Evolutionary conservation across 208 protist species (phyloP), one percentile per base, ranked within the genome.

Genomic region (Acanthamoeba sp.): DNA sequence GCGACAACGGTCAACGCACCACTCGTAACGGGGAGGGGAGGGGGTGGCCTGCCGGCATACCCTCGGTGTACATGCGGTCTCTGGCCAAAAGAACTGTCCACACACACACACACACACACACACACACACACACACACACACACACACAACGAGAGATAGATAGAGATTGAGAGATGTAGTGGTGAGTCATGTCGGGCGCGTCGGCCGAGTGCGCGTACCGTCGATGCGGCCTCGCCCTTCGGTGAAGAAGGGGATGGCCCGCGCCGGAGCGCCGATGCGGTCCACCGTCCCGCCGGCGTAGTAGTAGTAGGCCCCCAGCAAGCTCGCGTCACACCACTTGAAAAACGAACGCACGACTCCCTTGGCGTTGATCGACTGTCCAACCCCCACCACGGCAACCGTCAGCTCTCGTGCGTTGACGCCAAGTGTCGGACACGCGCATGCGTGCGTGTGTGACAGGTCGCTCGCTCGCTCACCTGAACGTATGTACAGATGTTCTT

Each of bases 401-500:
- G 42, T 10, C 42, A 3, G 42, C 55, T 20, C 20, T 4, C 22
- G 55, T 18, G 22, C 22, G 22, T 59, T 59, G 55, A 4, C 12
- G 22, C 12, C 48, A 55, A 59, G 2, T 4, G 2, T 36, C 3
- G 55, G 42, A 10, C 42, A 48, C 6, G 42, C 42, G 42, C 42
- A 48, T 48, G 42, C 42, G 42, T 10, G 42, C 6, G 3, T 48
- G 42, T 48, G n/a, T n/a, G n/a, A n/a, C n/a, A n/a, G n/a, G n/a
- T n/a, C n/a, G n/a, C n/a, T n/a, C n/a, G n/a, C n/a, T n/a, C n/a
- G n/a, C n/a, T n/a, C 22, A 73, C 64, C 64, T 73, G 64, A 27
- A 73, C 64, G 64, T 73, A 73, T 38, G 64, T 36, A 36, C 64
- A 73, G 64, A 73, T n/a, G 64, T n/a, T 73, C 64, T 73, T 73